Evolutionary conservation across 495 filamentous ascomycete genomes (phyloP).

Genomic region (Clohesyomyces aquaticus): DNA sequence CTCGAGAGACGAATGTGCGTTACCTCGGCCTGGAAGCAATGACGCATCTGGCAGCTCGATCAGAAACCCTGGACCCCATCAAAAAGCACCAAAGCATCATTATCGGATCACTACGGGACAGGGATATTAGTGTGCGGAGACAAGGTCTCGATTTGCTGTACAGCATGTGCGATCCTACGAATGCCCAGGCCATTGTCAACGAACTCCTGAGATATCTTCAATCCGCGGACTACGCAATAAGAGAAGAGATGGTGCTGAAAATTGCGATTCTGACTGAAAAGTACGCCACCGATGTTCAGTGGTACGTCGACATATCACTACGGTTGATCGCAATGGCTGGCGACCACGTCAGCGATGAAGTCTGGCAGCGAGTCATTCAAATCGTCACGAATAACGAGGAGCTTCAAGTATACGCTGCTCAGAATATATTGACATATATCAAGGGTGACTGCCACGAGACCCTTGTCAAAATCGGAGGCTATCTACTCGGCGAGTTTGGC

Average conservation of each 20-base stretch:
- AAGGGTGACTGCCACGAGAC: slow-evolving; percentile 97
- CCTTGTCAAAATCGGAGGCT: slow-evolving; percentile 94
- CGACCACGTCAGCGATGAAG: slow-evolving; percentile 98
- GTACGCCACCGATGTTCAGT: slow-evolving; percentile 96
- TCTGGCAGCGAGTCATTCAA: slow-evolving; percentile 98
- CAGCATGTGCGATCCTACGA: slow-evolving; percentile 98
- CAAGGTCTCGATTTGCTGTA: slow-evolving; percentile 96
- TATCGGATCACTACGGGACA: slow-evolving; percentile 86
- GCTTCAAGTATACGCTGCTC: slow-evolving; percentile 92
- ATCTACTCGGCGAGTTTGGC: slow-evolving; percentile 94
- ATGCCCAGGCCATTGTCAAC: slow-evolving; percentile 87
- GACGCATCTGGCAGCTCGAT: slow-evolving; percentile 94
- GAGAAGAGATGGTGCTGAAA: slow-evolving; percentile 99
- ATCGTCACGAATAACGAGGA: slow-evolving; percentile 99
- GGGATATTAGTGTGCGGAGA: slow-evolving; percentile 94
- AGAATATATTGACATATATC: slow-evolving; percentile 85
- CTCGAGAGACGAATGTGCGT: slow-evolving; percentile 94
- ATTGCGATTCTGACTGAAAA: slow-evolving; percentile 98
- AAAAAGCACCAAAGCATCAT: slow-evolving; percentile 98
- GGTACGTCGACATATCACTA: slow-evolving; percentile 98
- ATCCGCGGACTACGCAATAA: slow-evolving; percentile 93
- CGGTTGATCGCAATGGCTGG: slow-evolving; percentile 94
- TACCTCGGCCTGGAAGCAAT: slow-evolving; percentile 97
- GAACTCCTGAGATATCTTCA: slow-evolving; percentile 95
- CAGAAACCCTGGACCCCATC: slow-evolving; percentile 95